Evolutionary conservation across 805 yeast genomes (phyloP), one percentile per base, ranked within the genome.

Genomic region (Barnettozyma sp.): DNA sequence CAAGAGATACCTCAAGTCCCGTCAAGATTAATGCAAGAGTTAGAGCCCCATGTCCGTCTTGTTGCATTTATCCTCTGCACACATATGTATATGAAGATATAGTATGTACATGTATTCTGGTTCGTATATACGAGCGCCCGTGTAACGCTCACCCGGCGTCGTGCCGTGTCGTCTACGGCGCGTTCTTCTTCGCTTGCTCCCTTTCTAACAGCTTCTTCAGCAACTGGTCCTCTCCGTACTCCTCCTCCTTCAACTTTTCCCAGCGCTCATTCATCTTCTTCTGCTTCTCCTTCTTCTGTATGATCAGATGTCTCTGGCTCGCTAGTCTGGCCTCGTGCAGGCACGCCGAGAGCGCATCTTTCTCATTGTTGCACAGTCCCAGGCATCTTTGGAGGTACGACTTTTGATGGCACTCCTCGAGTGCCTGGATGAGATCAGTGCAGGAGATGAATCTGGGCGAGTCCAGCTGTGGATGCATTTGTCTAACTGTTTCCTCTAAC

Each of bases 301-400:
- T 39, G 7, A 68, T 59, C 38, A 65, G 71, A 41, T 66, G 76
- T 51, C 71, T 76, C 54, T 77, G 80, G 22, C 73, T 76, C 20
- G 69, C 70, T 11, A 75, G 54, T 54, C 96, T 71, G 6, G 90
- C 82, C 36, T 74, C 75, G 52, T 86, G 92, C 17, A 94, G 66
- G 60, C 98, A 90, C 51, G 74, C 65, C 23, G 81, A 62, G 35
- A 92, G 67, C 34, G 82, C 88, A 43, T 82, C 84, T 51, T 87
- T 87, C 49, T 82, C 79, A 35, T 78, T 76, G 59, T 86, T 85
- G 62, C 98, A 90, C 40, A 73, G 66, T 19, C 97, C 97, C 46
- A 85, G 64, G 7, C 83, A 78, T 55, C 82, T 75, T 45, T 73
- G 70, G 41, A 82, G 48, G 46, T 78, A 81, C 37, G 78, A 81